Evolutionary conservation across 352 stramenopile species (phyloP).

Genomic region (Globisporangium echinulatum): DNA sequence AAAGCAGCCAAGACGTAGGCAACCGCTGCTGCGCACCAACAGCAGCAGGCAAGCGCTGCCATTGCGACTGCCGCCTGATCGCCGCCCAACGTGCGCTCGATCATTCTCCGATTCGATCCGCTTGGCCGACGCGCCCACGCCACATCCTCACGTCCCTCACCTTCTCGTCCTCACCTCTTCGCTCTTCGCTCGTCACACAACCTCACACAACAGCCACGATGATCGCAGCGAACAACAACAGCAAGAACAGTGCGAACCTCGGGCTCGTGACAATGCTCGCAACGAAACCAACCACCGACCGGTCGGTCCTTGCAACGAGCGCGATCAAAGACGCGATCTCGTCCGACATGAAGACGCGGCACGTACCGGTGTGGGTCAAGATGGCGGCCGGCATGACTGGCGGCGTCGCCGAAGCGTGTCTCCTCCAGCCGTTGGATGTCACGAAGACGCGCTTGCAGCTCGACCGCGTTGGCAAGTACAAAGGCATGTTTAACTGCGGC

Average conservation of each 20-base stretch:
- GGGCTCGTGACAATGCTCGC: slow-evolving; percentile 11
- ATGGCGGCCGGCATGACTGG: slow-evolving; percentile 84
- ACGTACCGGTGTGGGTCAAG: slow-evolving; percentile 73
- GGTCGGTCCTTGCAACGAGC: slow-evolving; percentile 45
- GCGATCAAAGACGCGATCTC: slow-evolving; percentile 72
- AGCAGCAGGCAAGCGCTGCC: no score
- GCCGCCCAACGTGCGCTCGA: background rate
- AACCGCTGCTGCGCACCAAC: no score
- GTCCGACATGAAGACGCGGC: slow-evolving; percentile 61
- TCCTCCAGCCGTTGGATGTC: slow-evolving; percentile 78
- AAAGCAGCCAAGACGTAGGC: no score
- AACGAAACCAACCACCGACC: slow-evolving; percentile 13
- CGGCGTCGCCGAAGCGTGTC: slow-evolving; percentile 79
- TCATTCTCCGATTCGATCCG: slow-evolving; percentile 45
- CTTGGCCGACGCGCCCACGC: slow-evolving; percentile 6
- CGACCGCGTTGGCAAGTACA: slow-evolving; percentile 70
- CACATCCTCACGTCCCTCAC: background rate
- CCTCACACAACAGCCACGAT: slow-evolving; percentile 4
- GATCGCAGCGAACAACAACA: slow-evolving; percentile 16
- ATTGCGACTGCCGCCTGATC: no score
- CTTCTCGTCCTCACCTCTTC: slow-evolving; percentile 1
- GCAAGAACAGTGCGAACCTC: slow-evolving; percentile 9
- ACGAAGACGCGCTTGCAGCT: slow-evolving; percentile 86
- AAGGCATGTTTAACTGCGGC: slow-evolving; percentile 78
- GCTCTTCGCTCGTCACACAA: background rate